Evolutionary conservation across 176 grass and related monocot species (phyloP).

Genomic region (Secale cereale): DNA sequence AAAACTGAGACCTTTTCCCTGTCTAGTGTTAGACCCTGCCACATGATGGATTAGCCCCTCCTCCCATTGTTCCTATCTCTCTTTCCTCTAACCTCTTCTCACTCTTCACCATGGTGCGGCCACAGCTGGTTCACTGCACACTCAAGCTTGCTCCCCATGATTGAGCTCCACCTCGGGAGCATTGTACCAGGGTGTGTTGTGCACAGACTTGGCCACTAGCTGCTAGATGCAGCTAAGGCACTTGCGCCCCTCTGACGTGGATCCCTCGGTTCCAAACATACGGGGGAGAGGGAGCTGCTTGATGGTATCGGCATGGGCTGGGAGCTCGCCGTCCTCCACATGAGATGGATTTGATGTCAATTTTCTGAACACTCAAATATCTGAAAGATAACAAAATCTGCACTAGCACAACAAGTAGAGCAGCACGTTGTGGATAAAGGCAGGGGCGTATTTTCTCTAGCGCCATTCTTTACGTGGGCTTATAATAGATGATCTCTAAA

Average conservation of each 20-base stretch:
- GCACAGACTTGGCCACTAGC: background rate
- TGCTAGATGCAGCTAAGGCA: background rate
- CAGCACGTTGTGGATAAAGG: background rate
- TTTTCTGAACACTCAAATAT: background rate
- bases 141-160: background rate
- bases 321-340: background rate
- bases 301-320: background rate
- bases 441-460: background rate
- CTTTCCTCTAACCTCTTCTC: background rate
- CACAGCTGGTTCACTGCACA: background rate
- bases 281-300: background rate
- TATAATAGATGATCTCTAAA: background rate
- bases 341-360: background rate
- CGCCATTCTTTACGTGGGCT: background rate
- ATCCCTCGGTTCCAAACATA: background rate
- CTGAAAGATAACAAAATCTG: background rate
- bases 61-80: background rate
- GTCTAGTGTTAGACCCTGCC: background rate
- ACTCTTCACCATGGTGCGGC: background rate
- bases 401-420: background rate
- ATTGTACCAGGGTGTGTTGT: background rate
- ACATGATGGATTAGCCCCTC: background rate
- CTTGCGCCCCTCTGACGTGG: background rate
- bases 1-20: background rate
- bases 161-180: background rate